Evolutionary conservation across 2,329 filamentous ascomycete species (phyloP), one percentile per base, ranked within the genome.

Genomic region (Aspergillus sp.): DNA sequence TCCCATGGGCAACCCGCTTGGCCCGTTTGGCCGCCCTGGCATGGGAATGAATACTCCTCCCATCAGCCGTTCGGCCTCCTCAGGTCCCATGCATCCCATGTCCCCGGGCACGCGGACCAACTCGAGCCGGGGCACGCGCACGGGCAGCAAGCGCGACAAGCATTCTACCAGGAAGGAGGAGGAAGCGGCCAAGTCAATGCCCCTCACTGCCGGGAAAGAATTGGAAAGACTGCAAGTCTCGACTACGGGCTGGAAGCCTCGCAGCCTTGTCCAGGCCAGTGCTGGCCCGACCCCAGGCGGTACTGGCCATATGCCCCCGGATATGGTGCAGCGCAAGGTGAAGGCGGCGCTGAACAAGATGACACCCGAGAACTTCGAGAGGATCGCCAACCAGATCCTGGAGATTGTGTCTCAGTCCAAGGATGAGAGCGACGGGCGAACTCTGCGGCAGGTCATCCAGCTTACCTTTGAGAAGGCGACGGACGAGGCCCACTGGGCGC

Each of bases 331-430:
- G 68, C 81, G 89, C 49, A 98, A 98, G 79, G 91, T 98, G 59
- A 98, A 98, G 79, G 82, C 86, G 43, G 84, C 84, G 40, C 71
- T 98, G 52, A 98, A 98, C 78, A 98, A 98, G 81, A 96, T 98
- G 91, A 96, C 91, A 0, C 91, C 91, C 0, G 91, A 98, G 67
- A 98, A 96, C 57, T 98, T 98, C 52, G 88, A 94, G 58, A 86
- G 81, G 67, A 94, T 98, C 47, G 78, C 91, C 5, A 83, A 88
- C 41, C 86, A 95, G 60, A 94, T 98, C 41, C 74, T 98, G 17
- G 72, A 78, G 33, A 98, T 98, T 57, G 86, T 89, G 16, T 82
- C 78, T 14, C 91, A 98, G 60, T 96, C 89, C 33, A 94, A 94
- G 73, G 82, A 93, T 49, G 91, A 98, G 66, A 75, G 76, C 14